Conservation (phyloP, 1,284 basidiomycete species). For the Rhodofomes roseus region DNA sequence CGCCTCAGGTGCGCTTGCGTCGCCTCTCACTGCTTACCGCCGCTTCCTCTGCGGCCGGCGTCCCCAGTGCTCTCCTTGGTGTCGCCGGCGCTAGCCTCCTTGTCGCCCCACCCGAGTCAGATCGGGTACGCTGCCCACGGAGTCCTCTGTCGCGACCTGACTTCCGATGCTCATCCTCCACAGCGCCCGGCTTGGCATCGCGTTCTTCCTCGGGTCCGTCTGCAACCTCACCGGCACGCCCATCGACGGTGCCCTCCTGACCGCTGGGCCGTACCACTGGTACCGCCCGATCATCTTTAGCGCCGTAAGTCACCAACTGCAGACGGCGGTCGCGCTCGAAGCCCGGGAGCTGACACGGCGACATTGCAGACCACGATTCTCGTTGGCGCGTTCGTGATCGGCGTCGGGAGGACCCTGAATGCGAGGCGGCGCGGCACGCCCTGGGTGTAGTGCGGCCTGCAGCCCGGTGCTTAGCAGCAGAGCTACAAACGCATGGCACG, state of each 20-base stretch:
- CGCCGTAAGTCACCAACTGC: not conserved
- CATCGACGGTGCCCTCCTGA: conserved; percentile 3
- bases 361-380: not conserved
- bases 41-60: not conserved
- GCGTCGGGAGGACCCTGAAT: not conserved
- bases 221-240: conserved; percentile 1
- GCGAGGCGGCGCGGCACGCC: not conserved
- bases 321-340: not conserved
- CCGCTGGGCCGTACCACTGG: not conserved
- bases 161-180: not conserved
- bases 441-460: not conserved
- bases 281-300: not conserved
- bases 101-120: not conserved
- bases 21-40: not conserved
- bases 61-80: not conserved
- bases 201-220: not conserved
- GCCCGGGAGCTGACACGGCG: not conserved
- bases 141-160: not conserved
- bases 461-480: no score
- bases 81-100: not conserved
- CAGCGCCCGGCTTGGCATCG: not conserved
- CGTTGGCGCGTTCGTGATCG: not conserved
- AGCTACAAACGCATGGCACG: no score
- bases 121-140: not conserved
- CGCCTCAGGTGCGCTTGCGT: conserved; percentile 18